phyloP scores from a whole-genome alignment of 2,329 filamentous ascomycete genomes.

The Hymenoscyphus scutula region DNA sequence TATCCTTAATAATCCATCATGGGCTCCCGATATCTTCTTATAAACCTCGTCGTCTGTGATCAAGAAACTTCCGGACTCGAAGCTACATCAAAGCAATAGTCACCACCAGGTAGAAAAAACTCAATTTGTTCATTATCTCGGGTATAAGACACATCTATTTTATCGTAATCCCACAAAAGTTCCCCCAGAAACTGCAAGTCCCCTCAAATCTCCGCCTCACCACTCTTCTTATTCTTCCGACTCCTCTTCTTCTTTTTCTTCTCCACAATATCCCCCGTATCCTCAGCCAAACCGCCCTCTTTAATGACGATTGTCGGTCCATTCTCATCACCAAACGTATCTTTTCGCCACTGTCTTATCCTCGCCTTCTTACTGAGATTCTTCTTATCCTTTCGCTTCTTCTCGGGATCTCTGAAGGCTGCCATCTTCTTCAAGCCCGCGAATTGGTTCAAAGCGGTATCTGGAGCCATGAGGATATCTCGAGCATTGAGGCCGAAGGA shows the following conservation, averaged over 20 bases:
- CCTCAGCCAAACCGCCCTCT: slow-evolving; percentile 26
- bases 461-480: slow-evolving; percentile 88
- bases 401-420: slow-evolving; percentile 80
- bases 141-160: slow-evolving; percentile 2
- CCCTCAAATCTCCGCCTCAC: slow-evolving; percentile 6
- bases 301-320: slow-evolving; percentile 37
- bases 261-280: slow-evolving; percentile 38
- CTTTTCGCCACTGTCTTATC: slow-evolving; percentile 77
- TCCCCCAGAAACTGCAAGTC: not conserved
- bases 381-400: slow-evolving; percentile 88
- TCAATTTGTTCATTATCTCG: not conserved
- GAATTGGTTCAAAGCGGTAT: slow-evolving; percentile 82
- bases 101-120: not conserved
- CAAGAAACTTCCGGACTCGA: too few species aligned
- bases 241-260: slow-evolving; percentile 51
- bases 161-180: not conserved
- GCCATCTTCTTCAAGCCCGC: slow-evolving; percentile 94
- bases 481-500: slow-evolving; percentile 84
- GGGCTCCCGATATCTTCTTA: too few species aligned
- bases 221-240: slow-evolving; percentile 37
- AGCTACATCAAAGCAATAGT: too few species aligned
- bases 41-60: too few species aligned
- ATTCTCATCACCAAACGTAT: slow-evolving; percentile 56
- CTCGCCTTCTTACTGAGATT: slow-evolving; percentile 88
- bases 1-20: too few species aligned